A percentile compares a stretch with the other conserved stretches of the same genome.
phyloP scores from a whole-genome alignment of 1,139 yeast species.

The Taphrina sp. region DNA sequence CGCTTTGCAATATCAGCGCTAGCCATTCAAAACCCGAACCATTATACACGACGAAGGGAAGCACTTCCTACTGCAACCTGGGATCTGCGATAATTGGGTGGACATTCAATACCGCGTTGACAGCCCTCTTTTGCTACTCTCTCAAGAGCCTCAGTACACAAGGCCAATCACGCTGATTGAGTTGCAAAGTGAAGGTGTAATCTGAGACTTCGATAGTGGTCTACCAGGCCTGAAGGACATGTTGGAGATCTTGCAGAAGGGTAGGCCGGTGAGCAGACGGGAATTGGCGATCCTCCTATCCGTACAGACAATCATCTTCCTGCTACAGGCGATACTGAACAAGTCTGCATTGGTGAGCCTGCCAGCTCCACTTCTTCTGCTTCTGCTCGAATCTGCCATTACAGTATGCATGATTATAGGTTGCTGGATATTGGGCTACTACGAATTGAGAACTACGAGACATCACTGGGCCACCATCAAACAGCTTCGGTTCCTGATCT shows the following conservation, averaged over 20 bases:
- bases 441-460: slow-evolving; percentile 6
- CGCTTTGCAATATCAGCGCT: too few species aligned
- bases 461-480: slow-evolving; percentile 19
- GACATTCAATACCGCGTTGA: too few species aligned
- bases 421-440: slow-evolving; percentile 14
- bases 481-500: slow-evolving; percentile 10
- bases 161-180: too few species aligned
- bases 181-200: too few species aligned
- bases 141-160: too few species aligned
- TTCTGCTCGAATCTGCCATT: slow-evolving; percentile 25
- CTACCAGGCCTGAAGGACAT: too few species aligned
- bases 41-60: too few species aligned
- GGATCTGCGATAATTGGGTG: too few species aligned
- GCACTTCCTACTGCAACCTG: too few species aligned
- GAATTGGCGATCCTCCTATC: slow-evolving; percentile 19
- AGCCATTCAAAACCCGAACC: too few species aligned
- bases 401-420: slow-evolving; percentile 22
- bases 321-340: slow-evolving; percentile 29
- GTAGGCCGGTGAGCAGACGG: slow-evolving; percentile 11
- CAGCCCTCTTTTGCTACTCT: too few species aligned
- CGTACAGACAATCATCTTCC: slow-evolving; percentile 28
- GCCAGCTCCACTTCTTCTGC: slow-evolving; percentile 26
- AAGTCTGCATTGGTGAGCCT: slow-evolving; percentile 23
- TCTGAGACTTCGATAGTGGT: too few species aligned
- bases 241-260: slow-evolving; percentile 18